A percentile compares a stretch with the other conserved stretches of the same genome.
These are phyloP conservation scores for Phytopythium boreale DNA, from an alignment of 352 stramenopile genomes.

Conservation along the genomic window DNA sequence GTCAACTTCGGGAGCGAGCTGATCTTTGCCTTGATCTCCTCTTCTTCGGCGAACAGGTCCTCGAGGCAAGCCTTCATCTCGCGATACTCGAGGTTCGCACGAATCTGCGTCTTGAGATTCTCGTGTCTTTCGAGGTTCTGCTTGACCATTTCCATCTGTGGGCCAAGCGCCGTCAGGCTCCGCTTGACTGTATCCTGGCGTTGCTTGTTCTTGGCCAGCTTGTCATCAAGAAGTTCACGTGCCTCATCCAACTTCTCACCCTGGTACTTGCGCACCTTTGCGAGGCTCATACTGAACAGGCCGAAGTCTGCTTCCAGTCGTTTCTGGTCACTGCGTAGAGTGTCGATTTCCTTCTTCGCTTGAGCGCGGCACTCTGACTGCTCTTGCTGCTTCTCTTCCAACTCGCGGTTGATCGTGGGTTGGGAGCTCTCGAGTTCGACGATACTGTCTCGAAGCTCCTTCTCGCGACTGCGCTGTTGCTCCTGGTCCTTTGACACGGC, in stretches of 20 bases:
- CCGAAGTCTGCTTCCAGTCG: slow-evolving; percentile 37
- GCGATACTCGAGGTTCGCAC: slow-evolving; percentile 77
- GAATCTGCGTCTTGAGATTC: slow-evolving; percentile 64
- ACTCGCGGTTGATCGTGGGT: slow-evolving; percentile 35
- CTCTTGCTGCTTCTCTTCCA: slow-evolving; percentile 42
- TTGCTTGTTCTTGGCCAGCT: slow-evolving; percentile 43
- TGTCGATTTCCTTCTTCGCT: slow-evolving; percentile 22
- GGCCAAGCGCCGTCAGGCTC: slow-evolving; percentile 39
- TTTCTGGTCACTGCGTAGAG: slow-evolving; percentile 35
- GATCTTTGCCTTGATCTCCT: slow-evolving; percentile 42
- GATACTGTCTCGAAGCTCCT: slow-evolving; percentile 47
- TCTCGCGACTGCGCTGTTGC: slow-evolving; percentile 52
- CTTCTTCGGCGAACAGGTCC: slow-evolving; percentile 28
- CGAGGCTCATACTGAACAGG: slow-evolving; percentile 26
- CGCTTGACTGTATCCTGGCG: slow-evolving; percentile 32
- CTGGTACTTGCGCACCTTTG: slow-evolving; percentile 39
- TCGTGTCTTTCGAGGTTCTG: slow-evolving; percentile 48
- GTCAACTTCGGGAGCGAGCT: slow-evolving; percentile 39
- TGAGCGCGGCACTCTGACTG: slow-evolving; percentile 28
- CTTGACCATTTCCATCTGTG: slow-evolving; percentile 40
- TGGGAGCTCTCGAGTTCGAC: slow-evolving; percentile 31
- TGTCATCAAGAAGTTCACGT: slow-evolving; percentile 37
- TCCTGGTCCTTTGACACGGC: slow-evolving; percentile 46
- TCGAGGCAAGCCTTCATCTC: slow-evolving; percentile 47
- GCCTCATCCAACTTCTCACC: slow-evolving; percentile 33